phyloP scores from a whole-genome alignment of 768 basidiomycete species.

The Xerocomus brunneocitrinus region DNA sequence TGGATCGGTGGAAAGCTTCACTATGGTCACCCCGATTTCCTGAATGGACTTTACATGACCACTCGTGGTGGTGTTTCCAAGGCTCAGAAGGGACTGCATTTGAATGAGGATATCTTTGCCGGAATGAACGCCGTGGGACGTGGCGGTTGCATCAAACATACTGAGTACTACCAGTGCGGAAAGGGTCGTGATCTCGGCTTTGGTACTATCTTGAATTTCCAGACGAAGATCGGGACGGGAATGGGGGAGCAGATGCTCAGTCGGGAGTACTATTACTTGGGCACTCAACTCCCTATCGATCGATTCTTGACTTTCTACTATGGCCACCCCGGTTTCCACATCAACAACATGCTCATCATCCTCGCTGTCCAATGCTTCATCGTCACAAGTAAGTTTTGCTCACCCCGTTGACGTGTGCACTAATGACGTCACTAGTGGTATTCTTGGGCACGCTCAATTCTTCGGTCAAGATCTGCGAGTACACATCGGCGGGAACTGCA shows the following conservation, averaged over 20 bases:
- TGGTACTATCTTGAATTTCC: constrained; percentile 98
- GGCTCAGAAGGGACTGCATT: constrained; percentile 97
- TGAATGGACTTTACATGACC: constrained; percentile 96
- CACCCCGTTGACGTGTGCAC: constrained; percentile 3
- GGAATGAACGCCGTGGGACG: constrained; percentile 98
- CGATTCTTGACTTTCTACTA: constrained; percentile 99
- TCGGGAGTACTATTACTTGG: constrained; percentile 97
- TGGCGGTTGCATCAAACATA: constrained; percentile 97
- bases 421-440: constrained; percentile 57
- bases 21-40: constrained; percentile 99
- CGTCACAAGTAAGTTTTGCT: constrained; percentile 64
- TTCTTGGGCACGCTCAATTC: constrained; percentile 92
- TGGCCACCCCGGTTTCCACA: constrained; percentile 98
- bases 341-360: constrained; percentile 99
- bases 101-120: constrained; percentile 99
- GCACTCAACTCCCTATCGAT: constrained; percentile 96
- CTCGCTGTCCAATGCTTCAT: constrained; percentile 95
- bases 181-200: constrained; percentile 99
- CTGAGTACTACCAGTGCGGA: constrained; percentile 98
- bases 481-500: constrained; percentile 66
- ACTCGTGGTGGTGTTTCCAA: constrained; percentile 98
- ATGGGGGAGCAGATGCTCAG: constrained; percentile 99
- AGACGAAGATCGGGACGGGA: constrained; percentile 99
- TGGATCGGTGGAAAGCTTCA: constrained; percentile 99
- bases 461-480: constrained; percentile 73